Conservation (phyloP, 1,284 basidiomycete genomes). For the Neolentinus lepideus region DNA sequence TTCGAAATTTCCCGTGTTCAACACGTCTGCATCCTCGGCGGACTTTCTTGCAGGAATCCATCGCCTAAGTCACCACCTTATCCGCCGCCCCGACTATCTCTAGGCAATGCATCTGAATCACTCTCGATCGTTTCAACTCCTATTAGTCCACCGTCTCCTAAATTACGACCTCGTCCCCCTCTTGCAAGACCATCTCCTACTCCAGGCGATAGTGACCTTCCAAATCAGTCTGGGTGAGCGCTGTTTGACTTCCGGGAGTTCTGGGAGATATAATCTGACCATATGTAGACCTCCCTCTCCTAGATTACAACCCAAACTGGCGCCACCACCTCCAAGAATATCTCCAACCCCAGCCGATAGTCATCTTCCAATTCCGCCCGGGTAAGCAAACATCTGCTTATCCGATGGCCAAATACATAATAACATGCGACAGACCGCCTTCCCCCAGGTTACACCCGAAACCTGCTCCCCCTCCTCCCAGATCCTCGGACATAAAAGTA, state of each 20-base stretch:
- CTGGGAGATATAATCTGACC: not conserved
- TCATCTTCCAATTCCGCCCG: not conserved
- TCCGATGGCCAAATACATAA: too few relatives aligned
- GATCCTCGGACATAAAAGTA: too few relatives aligned
- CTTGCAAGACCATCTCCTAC: not conserved
- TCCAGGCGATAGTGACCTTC: not conserved
- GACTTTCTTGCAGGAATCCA: not conserved
- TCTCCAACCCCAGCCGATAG: not conserved
- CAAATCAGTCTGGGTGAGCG: not conserved
- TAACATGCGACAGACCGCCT: too few relatives aligned
- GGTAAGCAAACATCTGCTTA: too few relatives aligned
- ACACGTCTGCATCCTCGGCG: not conserved
- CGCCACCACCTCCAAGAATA: not conserved
- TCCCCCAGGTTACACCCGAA: too few relatives aligned
- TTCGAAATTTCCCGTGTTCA: too few relatives aligned
- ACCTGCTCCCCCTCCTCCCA: too few relatives aligned
- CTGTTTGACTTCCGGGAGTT: not conserved
- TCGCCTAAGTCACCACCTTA: conserved; percentile 1
- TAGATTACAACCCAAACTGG: not conserved
- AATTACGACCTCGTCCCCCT: not conserved
- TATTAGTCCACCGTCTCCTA: not conserved
- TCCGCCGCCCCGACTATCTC: not conserved
- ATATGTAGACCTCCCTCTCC: not conserved
- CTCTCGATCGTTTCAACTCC: not conserved
- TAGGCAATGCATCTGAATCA: not conserved